These are phyloP conservation scores for Ramaria rubella DNA, from an alignment of 768 basidiomycete genomes.

Conservation along the genomic window DNA sequence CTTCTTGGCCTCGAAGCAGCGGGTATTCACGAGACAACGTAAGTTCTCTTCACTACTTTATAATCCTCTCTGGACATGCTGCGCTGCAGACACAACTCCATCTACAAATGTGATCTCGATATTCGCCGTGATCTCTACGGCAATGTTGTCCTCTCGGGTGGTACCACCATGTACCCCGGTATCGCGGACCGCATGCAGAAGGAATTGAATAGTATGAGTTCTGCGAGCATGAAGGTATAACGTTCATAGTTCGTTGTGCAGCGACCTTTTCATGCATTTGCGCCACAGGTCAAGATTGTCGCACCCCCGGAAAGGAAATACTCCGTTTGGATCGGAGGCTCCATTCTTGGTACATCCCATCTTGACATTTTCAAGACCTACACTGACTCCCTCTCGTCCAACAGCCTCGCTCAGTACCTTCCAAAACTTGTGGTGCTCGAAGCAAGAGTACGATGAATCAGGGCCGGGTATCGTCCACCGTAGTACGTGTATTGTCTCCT, in stretches of 20 bases:
- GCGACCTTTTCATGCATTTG: not conserved
- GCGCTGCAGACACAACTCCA: constrained; percentile 2
- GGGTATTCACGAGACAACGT: constrained; percentile 47
- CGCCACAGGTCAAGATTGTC: constrained; percentile 36
- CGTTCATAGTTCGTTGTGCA: not conserved
- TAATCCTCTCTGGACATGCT: not conserved
- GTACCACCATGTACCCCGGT: constrained; percentile 46
- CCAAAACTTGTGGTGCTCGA: constrained; percentile 44
- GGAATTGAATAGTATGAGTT: constrained; percentile 44
- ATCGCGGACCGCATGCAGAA: constrained; percentile 50
- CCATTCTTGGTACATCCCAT: constrained; percentile 18
- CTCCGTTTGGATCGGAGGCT: constrained; percentile 40
- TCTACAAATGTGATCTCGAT: constrained; percentile 7
- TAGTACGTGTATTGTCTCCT: constrained; percentile 17
- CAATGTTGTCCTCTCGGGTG: constrained; percentile 46
- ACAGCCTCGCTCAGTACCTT: constrained; percentile 46
- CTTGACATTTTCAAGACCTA: not conserved
- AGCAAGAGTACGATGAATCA: constrained; percentile 38
- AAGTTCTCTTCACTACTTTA: constrained; percentile 4
- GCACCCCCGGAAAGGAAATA: constrained; percentile 47
- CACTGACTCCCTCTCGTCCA: constrained; percentile 17
- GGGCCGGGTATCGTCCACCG: constrained; percentile 24
- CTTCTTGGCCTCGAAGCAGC: constrained; percentile 42
- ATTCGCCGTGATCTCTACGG: constrained; percentile 14
- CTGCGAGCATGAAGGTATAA: constrained; percentile 39